Conservation (phyloP, 73 alveolate genomes). For the Paramecium primaurelia region DNA sequence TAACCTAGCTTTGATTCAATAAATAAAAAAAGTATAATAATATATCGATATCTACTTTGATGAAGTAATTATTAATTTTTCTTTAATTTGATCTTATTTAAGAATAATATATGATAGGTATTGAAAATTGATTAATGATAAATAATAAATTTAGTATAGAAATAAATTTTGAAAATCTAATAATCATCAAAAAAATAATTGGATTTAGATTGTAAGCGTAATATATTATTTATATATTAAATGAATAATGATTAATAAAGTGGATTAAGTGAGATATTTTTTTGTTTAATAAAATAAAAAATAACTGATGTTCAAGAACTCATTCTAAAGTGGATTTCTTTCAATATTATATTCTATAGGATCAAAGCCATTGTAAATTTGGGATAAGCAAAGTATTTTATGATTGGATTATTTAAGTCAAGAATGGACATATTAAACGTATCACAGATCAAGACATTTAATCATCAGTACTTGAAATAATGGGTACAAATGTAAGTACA, state of each 20-base stretch:
- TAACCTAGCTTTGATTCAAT: no score
- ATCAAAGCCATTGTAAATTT: constrained; percentile 95
- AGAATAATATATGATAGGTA: neutral
- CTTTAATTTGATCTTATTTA: neutral
- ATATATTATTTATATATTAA: neutral
- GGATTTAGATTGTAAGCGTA: neutral
- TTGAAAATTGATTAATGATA: neutral
- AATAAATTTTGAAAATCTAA: neutral
- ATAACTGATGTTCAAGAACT: constrained; percentile 84
- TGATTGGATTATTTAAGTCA: constrained; percentile 52
- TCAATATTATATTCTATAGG: constrained; percentile 92
- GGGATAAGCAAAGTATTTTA: constrained; percentile 80
- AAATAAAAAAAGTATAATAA: no score
- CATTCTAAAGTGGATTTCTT: constrained; percentile 93
- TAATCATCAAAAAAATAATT: neutral
- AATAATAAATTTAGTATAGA: neutral
- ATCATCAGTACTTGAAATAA: constrained; percentile 91
- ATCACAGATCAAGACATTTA: constrained; percentile 97
- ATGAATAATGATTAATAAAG: neutral
- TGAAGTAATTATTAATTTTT: neutral
- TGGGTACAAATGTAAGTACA: constrained; percentile 98
- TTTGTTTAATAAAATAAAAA: neutral
- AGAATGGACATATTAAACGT: constrained; percentile 97
- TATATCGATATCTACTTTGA: neutral
- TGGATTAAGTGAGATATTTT: neutral